Evolutionary conservation across 805 yeast genomes (phyloP).

Genomic region (Candida alai): DNA sequence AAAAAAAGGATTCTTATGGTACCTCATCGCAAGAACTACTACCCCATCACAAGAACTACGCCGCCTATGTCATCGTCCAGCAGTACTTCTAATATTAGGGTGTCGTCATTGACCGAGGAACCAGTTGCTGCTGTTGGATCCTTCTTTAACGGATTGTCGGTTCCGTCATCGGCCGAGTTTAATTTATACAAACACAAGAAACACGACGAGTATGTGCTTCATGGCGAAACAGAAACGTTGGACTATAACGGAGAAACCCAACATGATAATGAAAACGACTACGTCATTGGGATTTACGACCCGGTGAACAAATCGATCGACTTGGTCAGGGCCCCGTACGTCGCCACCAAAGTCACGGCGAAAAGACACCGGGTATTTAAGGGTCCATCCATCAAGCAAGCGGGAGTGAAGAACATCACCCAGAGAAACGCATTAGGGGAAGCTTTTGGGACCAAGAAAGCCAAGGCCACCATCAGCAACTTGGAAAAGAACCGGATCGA

Average conservation of each 20-base stretch:
- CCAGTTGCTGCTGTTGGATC: conserved; percentile 53
- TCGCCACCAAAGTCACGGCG: conserved; percentile 61
- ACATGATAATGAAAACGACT: conserved; percentile 38
- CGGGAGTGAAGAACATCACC: conserved; percentile 44
- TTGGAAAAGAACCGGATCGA: conserved; percentile 83
- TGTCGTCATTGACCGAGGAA: conserved; percentile 36
- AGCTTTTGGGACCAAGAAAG: conserved; percentile 95
- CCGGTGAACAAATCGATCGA: conserved; percentile 60
- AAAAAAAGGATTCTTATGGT: conserved; percentile 3
- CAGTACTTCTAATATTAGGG: conserved; percentile 39
- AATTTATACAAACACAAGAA: conserved; percentile 54
- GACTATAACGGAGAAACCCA: conserved; percentile 63
- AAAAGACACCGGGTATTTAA: conserved; percentile 51
- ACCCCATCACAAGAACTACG: neutral
- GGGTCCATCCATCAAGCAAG: conserved; percentile 65
- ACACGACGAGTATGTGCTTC: conserved; percentile 46
- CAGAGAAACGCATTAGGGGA: conserved; percentile 88
- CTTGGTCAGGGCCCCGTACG: conserved; percentile 57
- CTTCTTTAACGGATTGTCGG: conserved; percentile 74
- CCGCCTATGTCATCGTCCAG: conserved; percentile 13
- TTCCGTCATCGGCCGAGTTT: conserved; percentile 57
- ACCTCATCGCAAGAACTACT: conserved; percentile 1
- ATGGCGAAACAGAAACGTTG: conserved; percentile 72
- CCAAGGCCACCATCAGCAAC: conserved; percentile 83
- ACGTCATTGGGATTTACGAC: conserved; percentile 77